Percentiles rank a stretch among this genome's conserved stretches.
phyloP scores from a whole-genome alignment of 2,329 filamentous ascomycete species.

The Basipetospora sp. region DNA sequence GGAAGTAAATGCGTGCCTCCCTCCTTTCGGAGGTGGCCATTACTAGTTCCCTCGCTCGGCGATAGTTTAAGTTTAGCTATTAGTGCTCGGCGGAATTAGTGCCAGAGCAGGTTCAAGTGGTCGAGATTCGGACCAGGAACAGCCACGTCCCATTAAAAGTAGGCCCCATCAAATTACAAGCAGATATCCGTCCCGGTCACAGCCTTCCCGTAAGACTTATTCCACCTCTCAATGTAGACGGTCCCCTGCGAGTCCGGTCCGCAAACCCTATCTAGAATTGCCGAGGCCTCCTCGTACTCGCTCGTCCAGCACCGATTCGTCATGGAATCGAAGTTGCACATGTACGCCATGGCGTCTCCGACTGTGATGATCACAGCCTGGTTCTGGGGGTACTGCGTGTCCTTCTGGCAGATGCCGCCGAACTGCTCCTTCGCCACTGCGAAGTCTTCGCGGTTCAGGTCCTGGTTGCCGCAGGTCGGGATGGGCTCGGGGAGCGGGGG shows the following conservation, averaged over 20 bases:
- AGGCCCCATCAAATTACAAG: too few species aligned
- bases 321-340: constrained; percentile 1
- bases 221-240: background rate
- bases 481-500: too few species aligned
- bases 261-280: background rate
- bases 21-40: too few species aligned
- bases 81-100: too few species aligned
- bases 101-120: too few species aligned
- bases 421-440: background rate
- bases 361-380: background rate
- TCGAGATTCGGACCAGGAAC: too few species aligned
- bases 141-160: too few species aligned
- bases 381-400: constrained; percentile 1
- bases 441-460: too few species aligned
- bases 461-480: too few species aligned
- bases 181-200: background rate
- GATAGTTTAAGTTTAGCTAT: too few species aligned
- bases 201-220: constrained; percentile 1
- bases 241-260: background rate
- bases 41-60: too few species aligned
- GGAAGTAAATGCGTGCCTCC: too few species aligned
- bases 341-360: constrained; percentile 2
- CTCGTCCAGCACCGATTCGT: background rate
- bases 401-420: background rate
- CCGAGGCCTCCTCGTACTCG: constrained; percentile 1